Percentiles rank a stretch among this genome's conserved stretches.
phyloP scores from a whole-genome alignment of 106 monocot genomes.

The Apostasia shenzhenica region DNA sequence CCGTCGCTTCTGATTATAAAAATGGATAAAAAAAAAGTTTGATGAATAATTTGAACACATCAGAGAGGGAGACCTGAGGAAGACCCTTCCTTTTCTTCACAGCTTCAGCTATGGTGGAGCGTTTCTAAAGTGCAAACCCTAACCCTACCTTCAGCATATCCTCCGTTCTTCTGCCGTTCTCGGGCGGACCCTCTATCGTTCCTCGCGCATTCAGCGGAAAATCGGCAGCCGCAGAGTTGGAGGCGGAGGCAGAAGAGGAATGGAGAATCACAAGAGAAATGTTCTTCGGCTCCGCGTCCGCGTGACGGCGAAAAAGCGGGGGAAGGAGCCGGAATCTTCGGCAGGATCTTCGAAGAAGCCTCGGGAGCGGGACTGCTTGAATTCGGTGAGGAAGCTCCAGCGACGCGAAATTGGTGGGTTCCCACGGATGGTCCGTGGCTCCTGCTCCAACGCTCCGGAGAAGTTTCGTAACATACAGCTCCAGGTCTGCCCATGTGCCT shows the following conservation, averaged over 20 bases:
- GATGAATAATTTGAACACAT: slow-evolving; percentile 2
- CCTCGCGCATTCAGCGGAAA: not conserved
- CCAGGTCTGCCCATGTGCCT: slow-evolving; percentile 16
- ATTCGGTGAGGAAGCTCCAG: slow-evolving; percentile 56
- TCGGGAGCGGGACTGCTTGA: slow-evolving; percentile 26
- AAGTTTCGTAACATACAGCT: slow-evolving; percentile 59
- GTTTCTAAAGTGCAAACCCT: not conserved
- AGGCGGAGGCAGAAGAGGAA: not conserved
- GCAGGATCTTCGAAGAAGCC: slow-evolving; percentile 2
- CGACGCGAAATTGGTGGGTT: slow-evolving; percentile 53
- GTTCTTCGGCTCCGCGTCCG: slow-evolving; percentile 30
- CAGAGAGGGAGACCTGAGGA: not conserved
- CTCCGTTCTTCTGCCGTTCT: not conserved
- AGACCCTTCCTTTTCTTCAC: slow-evolving; percentile 1
- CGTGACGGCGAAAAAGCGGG: slow-evolving; percentile 50
- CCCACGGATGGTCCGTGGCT: slow-evolving; percentile 26
- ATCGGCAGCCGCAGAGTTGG: not conserved
- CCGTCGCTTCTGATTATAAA: too few species aligned
- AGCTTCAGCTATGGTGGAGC: not conserved
- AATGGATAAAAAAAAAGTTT: too few species aligned
- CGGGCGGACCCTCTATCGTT: not conserved
- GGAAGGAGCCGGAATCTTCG: slow-evolving; percentile 10
- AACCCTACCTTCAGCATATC: not conserved
- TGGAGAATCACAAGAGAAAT: slow-evolving; percentile 33
- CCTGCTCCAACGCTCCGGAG: slow-evolving; percentile 39